phyloP scores from a whole-genome alignment of 768 basidiomycete genomes.

The Botryobasidium botryosum region DNA sequence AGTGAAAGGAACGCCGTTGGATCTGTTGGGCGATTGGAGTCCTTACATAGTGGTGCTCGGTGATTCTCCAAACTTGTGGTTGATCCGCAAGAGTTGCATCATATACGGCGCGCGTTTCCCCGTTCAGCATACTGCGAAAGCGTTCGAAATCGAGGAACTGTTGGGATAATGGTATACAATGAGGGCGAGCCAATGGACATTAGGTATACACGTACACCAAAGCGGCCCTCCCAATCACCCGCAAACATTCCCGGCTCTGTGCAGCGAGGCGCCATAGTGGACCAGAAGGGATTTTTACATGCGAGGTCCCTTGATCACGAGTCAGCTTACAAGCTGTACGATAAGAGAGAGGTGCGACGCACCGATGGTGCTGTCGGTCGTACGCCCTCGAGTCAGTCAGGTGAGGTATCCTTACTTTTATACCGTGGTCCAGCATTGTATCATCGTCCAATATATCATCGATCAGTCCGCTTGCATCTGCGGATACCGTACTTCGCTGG shows the following conservation, averaged over 20 bases:
- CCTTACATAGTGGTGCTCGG: constrained; percentile 38
- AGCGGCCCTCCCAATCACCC: constrained; percentile 12
- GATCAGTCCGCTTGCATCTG: no score
- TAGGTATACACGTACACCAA: constrained; percentile 9
- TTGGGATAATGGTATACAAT: no score
- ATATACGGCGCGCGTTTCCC: constrained; percentile 48
- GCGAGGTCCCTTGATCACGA: not conserved
- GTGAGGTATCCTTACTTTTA: not conserved
- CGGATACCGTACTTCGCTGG: no score
- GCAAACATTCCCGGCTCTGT: constrained; percentile 9
- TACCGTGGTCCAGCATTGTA: no score
- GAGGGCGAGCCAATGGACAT: no score
- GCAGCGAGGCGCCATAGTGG: not conserved
- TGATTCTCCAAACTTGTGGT: constrained; percentile 78
- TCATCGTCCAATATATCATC: no score
- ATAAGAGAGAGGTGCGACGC: not conserved
- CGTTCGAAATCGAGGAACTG: constrained; percentile 70
- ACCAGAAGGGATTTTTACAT: not conserved
- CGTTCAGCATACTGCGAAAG: constrained; percentile 31
- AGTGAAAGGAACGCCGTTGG: no score
- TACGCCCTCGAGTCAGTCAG: not conserved
- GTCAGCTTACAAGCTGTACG: no score
- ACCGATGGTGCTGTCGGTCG: not conserved
- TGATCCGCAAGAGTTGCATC: constrained; percentile 65
- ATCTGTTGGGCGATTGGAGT: no score